Base-by-base conservation (phyloP, 2,329 filamentous ascomycete genomes). In the Metarhizium guizhouense region DNA sequence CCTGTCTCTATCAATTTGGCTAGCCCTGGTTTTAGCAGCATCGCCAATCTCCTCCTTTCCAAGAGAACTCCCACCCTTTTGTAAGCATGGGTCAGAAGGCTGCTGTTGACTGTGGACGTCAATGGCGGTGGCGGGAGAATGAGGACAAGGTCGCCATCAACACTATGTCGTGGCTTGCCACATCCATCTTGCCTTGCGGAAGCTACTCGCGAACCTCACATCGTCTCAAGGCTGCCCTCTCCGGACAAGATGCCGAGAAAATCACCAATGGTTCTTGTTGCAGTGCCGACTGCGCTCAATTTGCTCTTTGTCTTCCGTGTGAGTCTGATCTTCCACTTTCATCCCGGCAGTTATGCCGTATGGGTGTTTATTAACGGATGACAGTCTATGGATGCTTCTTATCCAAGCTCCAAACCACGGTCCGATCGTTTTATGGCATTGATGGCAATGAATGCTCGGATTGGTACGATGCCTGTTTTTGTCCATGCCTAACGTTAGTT, bases 361-460 rank as follows among this genome's bases (percentile, higher is more conserved):
- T 25, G 40, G 40, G 40, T 52, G 38, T 45, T 20, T 20, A 48
- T 49, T 47, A 58, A 58, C 20, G 10, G 38, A 20, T 3, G 47
- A 7, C 48, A 73, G 70, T 68, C 55, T 72, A 68, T 51, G 64
- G 65, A 14, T 58, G 56, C 42, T 55, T 68, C 6, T 42, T 71
- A 8, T 58, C 60, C n/a, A 59, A 56, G 13, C 59, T 72, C 11
- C 70, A 71, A 53, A 55, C 56, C 6, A 60, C 59, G 2, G 61
- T 72, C 55, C 68, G 70, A 25, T 47, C 61, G 2, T 63, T 68
- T 36, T 73, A 72, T 59, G 59, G 59, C 54, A 70, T 73, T 42
- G 55, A 64, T 6, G 68, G 70, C 29, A 53, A 47, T 7, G 47
- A 55, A 0, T 36, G 29, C 11, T 38, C 45, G 3, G 70, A 73